phyloP scores from a whole-genome alignment of 208 protist genomes.

The Wallacemonas collosoma region DNA sequence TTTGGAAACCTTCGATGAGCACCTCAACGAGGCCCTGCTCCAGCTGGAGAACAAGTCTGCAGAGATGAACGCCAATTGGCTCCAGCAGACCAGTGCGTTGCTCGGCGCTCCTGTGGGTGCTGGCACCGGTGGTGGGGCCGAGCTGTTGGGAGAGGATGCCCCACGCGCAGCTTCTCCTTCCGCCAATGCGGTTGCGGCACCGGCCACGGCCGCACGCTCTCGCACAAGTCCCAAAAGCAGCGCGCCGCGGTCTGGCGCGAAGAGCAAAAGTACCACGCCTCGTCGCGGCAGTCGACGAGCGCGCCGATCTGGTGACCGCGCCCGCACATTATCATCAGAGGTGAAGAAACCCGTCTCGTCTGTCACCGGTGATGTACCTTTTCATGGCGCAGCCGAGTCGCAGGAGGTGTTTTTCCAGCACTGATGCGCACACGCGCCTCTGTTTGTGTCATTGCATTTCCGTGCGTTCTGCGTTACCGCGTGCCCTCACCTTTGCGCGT shows the following conservation, averaged over 20 bases:
- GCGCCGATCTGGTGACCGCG: not conserved
- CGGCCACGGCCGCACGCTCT: no score
- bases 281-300: not conserved
- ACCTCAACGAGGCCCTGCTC: constrained; percentile 53
- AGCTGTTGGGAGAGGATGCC: not conserved
- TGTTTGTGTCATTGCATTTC: no score
- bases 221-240: not conserved
- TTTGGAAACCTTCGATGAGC: constrained; percentile 68
- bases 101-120: not conserved
- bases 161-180: not conserved
- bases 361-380: not conserved
- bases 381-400: constrained; percentile 49
- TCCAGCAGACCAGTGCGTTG: not conserved
- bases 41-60: constrained; percentile 45
- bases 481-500: no score
- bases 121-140: not conserved
- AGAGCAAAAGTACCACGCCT: constrained; percentile 13
- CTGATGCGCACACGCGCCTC: constrained; percentile 12
- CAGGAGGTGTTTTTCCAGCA: constrained; percentile 84
- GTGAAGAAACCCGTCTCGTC: not conserved
- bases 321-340: not conserved
- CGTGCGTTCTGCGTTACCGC: no score
- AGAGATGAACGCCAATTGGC: constrained; percentile 12
- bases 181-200: no score
- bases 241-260: not conserved